Percentiles rank a stretch among this genome's conserved stretches.
Evolutionary conservation across 352 stramenopile genomes (phyloP).

Genomic region (Pythium phragmiticola): DNA sequence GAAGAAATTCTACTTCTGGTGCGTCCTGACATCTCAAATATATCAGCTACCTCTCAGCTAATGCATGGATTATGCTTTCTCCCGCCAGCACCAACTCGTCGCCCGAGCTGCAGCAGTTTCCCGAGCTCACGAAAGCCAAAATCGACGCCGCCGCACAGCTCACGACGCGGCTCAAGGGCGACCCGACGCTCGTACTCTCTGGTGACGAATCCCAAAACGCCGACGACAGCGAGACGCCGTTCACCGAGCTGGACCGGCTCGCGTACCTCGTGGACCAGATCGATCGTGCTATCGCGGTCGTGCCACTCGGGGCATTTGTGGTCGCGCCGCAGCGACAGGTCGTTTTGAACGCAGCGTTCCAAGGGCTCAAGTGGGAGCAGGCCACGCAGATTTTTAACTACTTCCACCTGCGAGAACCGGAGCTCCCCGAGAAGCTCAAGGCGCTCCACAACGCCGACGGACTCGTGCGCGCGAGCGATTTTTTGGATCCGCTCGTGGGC

Average conservation of each 20-base stretch:
- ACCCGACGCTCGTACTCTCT: slow-evolving; percentile 54
- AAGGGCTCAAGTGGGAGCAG: slow-evolving; percentile 65
- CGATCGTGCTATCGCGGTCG: slow-evolving; percentile 53
- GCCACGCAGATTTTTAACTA: slow-evolving; percentile 67
- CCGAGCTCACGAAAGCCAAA: slow-evolving; percentile 63
- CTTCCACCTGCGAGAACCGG: slow-evolving; percentile 71
- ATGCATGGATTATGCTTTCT: not conserved
- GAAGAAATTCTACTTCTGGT: slow-evolving; percentile 90
- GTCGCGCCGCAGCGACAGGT: slow-evolving; percentile 72
- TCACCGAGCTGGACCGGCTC: slow-evolving; percentile 75
- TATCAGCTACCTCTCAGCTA: not conserved
- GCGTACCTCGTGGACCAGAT: slow-evolving; percentile 67
- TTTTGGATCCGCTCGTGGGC: slow-evolving; percentile 65
- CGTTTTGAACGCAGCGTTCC: slow-evolving; percentile 64
- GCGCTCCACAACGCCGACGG: slow-evolving; percentile 53
- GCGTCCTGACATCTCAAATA: not conserved
- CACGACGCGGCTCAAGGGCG: slow-evolving; percentile 60
- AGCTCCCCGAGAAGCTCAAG: slow-evolving; percentile 55
- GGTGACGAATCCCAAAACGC: slow-evolving; percentile 38
- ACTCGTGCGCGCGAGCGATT: slow-evolving; percentile 62
- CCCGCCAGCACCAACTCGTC: slow-evolving; percentile 63
- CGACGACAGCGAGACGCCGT: slow-evolving; percentile 43
- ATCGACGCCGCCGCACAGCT: slow-evolving; percentile 41
- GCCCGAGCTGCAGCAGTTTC: slow-evolving; percentile 78
- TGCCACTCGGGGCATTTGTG: slow-evolving; percentile 64